A percentile compares a stretch with the other conserved stretches of the same genome.
Conservation (phyloP, 2,329 filamentous ascomycete genomes). For the Neofusicoccum kwambonambiense region DNA sequence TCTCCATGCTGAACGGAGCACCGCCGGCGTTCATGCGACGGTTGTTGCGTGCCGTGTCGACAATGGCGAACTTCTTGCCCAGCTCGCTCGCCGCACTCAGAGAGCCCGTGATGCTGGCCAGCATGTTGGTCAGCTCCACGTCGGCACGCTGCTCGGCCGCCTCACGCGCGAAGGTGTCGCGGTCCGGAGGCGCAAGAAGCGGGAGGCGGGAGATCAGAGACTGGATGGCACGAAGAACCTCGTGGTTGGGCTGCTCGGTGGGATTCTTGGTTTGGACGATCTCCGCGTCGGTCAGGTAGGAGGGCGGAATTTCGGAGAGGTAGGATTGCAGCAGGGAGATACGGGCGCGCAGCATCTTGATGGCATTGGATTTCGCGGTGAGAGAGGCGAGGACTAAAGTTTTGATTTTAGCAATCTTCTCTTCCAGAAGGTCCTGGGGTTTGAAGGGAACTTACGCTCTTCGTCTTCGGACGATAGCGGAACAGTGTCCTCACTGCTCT, state of each 20-base stretch:
- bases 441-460: constrained; percentile 52
- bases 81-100: constrained; percentile 69
- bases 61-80: constrained; percentile 66
- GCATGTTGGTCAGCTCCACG: constrained; percentile 72
- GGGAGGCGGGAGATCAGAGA: constrained; percentile 80
- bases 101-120: constrained; percentile 73
- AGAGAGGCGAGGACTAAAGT: constrained; percentile 61
- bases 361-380: constrained; percentile 85
- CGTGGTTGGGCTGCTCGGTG: constrained; percentile 52
- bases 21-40: neutral
- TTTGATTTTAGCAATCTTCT: neutral
- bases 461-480: constrained; percentile 61
- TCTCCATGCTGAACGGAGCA: neutral
- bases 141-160: constrained; percentile 78
- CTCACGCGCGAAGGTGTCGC: constrained; percentile 65
- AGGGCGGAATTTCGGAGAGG: constrained; percentile 68
- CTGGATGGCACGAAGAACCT: constrained; percentile 83
- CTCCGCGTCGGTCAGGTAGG: constrained; percentile 55
- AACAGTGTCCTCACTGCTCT: constrained; percentile 30
- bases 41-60: constrained; percentile 38
- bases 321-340: constrained; percentile 62
- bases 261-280: constrained; percentile 30
- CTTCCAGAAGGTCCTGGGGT: neutral
- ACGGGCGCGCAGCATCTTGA: constrained; percentile 79
- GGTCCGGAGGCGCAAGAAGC: constrained; percentile 71